Conservation (phyloP, 768 basidiomycete genomes). For the Suillus alpinus region DNA sequence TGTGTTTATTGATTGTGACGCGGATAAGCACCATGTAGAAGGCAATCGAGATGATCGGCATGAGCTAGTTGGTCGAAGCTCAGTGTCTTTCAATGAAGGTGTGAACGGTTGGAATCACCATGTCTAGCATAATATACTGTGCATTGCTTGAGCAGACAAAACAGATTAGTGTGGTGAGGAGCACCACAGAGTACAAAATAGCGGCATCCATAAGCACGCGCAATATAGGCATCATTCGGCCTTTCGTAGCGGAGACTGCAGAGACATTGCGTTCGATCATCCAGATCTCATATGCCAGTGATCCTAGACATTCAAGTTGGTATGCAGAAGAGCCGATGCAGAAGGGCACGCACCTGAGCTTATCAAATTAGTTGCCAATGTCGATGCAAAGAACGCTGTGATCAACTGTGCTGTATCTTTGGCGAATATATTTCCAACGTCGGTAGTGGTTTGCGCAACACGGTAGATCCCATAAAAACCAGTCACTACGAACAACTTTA, state of each 20-base stretch:
- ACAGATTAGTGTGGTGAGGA: constrained; percentile 32
- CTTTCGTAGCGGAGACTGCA: not conserved
- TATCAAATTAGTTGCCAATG: too few species aligned
- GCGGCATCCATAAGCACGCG: constrained; percentile 36
- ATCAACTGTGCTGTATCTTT: too few species aligned
- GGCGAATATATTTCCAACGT: too few species aligned
- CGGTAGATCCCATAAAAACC: too few species aligned
- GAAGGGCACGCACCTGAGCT: too few species aligned
- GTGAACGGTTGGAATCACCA: constrained; percentile 21
- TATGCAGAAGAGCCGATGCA: too few species aligned
- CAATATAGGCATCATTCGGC: constrained; percentile 14
- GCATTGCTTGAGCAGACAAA: too few species aligned
- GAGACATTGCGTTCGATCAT: constrained; percentile 19
- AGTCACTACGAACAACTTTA: too few species aligned
- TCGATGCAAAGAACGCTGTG: too few species aligned
- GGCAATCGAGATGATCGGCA: constrained; percentile 39
- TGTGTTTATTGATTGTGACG: constrained; percentile 17
- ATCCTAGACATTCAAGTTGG: constrained; percentile 18
- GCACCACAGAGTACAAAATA: constrained; percentile 34
- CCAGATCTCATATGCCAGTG: constrained; percentile 32
- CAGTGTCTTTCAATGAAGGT: not conserved
- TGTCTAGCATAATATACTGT: too few species aligned
- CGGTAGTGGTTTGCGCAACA: too few species aligned
- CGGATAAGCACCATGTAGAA: constrained; percentile 44
- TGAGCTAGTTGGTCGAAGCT: constrained; percentile 20